A percentile compares a stretch with the other conserved stretches of the same genome.
phyloP scores from a whole-genome alignment of 2,329 filamentous ascomycete species.

The Dactylellina parvicollis region DNA sequence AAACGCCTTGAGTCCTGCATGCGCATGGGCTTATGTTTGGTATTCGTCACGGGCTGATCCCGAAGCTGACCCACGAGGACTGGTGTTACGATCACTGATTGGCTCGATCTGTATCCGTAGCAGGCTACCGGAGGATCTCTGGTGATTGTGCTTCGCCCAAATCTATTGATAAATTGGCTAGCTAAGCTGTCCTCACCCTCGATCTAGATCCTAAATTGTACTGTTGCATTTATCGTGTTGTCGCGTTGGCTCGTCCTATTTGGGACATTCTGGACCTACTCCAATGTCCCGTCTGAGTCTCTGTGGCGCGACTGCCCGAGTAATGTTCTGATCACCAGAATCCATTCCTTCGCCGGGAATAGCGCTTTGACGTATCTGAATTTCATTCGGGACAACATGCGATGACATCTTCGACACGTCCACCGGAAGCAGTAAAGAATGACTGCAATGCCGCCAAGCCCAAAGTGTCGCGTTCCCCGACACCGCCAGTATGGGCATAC shows the following conservation, averaged over 20 bases:
- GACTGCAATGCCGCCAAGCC: slow-evolving; percentile 16
- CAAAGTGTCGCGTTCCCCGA: not conserved
- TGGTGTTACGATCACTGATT: no score
- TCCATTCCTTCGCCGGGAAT: slow-evolving; percentile 1
- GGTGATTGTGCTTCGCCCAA: no score
- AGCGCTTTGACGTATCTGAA: not conserved
- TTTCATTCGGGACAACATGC: not conserved
- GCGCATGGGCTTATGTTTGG: no score
- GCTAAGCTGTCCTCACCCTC: no score
- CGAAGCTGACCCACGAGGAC: no score
- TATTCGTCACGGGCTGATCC: no score
- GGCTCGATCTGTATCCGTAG: no score
- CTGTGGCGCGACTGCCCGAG: not conserved
- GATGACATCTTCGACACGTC: not conserved
- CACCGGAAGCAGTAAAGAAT: slow-evolving; percentile 17
- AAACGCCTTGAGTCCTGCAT: no score
- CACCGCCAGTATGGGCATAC: not conserved
- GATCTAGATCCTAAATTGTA: no score
- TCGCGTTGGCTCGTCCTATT: slow-evolving; percentile 1
- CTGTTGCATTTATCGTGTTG: slow-evolving; percentile 48
- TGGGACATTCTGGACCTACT: not conserved
- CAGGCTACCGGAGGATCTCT: no score
- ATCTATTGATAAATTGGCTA: no score
- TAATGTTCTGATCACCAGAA: slow-evolving; percentile 12
- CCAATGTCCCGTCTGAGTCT: not conserved